Evolutionary conservation across 768 basidiomycete genomes (phyloP).

Genomic region (Cystobasidium ongulense): DNA sequence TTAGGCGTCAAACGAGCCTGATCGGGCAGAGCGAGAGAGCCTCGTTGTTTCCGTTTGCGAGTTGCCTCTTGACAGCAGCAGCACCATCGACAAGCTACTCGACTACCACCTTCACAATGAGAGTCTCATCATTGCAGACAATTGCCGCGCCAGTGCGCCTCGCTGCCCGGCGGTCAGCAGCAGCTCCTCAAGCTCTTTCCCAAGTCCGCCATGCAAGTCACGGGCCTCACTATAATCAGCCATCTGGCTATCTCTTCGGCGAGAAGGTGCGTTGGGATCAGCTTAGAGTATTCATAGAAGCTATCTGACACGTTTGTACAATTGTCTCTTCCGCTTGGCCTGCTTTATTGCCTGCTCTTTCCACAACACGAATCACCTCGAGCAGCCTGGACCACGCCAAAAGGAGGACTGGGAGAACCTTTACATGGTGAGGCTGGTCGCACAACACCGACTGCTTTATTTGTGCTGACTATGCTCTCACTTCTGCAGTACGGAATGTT

Average conservation of each 20-base stretch:
- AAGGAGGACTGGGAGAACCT: slow-evolving; percentile 26
- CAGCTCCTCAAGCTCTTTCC: not conserved
- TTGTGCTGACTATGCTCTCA: not conserved
- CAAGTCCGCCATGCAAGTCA: slow-evolving; percentile 9
- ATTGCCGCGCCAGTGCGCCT: slow-evolving; percentile 4
- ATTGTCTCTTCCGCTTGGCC: not conserved
- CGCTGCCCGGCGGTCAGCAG: not conserved
- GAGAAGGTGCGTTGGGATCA: slow-evolving; percentile 22
- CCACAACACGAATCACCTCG: not conserved
- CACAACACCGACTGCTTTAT: not conserved
- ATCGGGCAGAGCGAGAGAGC: not conserved
- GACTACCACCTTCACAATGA: not conserved
- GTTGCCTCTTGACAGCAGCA: not conserved
- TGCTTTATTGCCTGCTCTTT: not conserved
- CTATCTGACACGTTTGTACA: not conserved
- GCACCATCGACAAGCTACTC: not conserved
- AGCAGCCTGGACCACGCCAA: slow-evolving; percentile 23
- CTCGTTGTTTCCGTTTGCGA: not conserved
- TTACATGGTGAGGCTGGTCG: not conserved
- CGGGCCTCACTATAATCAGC: slow-evolving; percentile 26
- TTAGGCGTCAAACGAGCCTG: too few species aligned
- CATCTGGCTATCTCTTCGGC: slow-evolving; percentile 13
- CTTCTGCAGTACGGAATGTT: slow-evolving; percentile 20
- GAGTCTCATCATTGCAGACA: not conserved
- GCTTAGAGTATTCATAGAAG: too few species aligned